phyloP scores from a whole-genome alignment of 257 asterid genomes.

The Gynochthodes officinalis region DNA sequence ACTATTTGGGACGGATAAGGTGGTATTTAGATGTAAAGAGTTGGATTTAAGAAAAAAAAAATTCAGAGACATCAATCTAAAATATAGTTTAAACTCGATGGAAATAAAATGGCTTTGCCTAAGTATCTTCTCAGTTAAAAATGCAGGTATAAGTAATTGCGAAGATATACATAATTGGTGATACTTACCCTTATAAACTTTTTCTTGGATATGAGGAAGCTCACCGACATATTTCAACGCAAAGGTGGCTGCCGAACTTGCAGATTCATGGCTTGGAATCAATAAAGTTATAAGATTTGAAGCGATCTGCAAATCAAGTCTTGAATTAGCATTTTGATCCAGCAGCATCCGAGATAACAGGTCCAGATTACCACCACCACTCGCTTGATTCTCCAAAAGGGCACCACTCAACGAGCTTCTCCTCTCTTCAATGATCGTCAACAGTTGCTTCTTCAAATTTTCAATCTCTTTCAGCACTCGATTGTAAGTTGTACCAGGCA shows the following conservation, averaged over 20 bases:
- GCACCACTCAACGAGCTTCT: background rate
- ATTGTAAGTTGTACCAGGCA: background rate
- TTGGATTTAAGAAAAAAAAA: too few species aligned
- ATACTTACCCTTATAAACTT: conserved; percentile 18
- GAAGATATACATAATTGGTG: too few species aligned
- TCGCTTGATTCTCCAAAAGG: conserved; percentile 2
- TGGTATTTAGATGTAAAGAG: too few species aligned
- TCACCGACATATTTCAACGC: conserved; percentile 23
- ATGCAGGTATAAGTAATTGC: too few species aligned
- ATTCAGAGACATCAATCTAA: too few species aligned
- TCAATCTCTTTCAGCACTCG: background rate
- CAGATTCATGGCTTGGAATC: conserved; percentile 22
- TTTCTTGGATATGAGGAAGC: conserved; percentile 17
- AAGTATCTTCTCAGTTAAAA: too few species aligned
- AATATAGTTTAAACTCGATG: too few species aligned
- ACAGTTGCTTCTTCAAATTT: background rate
- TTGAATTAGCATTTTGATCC: conserved; percentile 13
- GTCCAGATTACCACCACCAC: background rate
- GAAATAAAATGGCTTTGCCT: too few species aligned
- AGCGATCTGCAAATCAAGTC: conserved; percentile 17
- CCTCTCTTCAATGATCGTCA: background rate
- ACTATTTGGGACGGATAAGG: too few species aligned
- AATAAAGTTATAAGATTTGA: conserved; percentile 9
- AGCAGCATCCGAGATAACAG: background rate
- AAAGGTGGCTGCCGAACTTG: conserved; percentile 18